These are phyloP conservation scores for Rubroboletus pulcherrimus DNA, from an alignment of 768 basidiomycete species.

Conservation along the genomic window DNA sequence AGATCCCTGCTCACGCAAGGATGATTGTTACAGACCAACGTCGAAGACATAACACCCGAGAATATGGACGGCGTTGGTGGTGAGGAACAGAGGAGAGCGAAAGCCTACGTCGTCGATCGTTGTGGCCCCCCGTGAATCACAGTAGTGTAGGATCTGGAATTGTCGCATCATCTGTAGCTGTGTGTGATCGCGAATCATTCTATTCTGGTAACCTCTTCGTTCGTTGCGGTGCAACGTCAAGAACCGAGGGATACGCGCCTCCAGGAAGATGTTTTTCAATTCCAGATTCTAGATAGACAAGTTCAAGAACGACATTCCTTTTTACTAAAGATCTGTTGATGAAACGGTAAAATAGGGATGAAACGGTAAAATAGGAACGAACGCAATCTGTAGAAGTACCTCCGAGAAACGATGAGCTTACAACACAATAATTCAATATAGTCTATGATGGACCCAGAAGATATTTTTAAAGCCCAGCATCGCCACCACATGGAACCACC, in stretches of 20 bases:
- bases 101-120: slow-evolving; percentile 67
- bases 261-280: background rate
- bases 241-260: too few species aligned
- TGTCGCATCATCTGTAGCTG: background rate
- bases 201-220: background rate
- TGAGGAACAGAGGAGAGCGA: slow-evolving; percentile 74
- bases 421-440: slow-evolving; percentile 6
- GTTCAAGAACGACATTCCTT: background rate
- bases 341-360: slow-evolving; percentile 9
- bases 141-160: background rate
- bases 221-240: background rate
- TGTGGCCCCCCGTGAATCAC: slow-evolving; percentile 48
- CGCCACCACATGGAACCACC: background rate
- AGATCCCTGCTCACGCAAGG: background rate
- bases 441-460: slow-evolving; percentile 6
- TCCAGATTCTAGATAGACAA: slow-evolving; percentile 2
- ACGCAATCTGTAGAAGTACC: background rate
- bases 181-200: background rate
- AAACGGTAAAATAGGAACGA: slow-evolving; percentile 13
- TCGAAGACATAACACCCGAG: slow-evolving; percentile 85
- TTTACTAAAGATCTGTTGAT: slow-evolving; percentile 8
- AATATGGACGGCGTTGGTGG: slow-evolving; percentile 89
- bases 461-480: background rate
- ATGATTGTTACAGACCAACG: slow-evolving; percentile 55
- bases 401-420: background rate